Evolutionary conservation across 352 stramenopile species (phyloP).

Genomic region (Globisporangium spinosum): DNA sequence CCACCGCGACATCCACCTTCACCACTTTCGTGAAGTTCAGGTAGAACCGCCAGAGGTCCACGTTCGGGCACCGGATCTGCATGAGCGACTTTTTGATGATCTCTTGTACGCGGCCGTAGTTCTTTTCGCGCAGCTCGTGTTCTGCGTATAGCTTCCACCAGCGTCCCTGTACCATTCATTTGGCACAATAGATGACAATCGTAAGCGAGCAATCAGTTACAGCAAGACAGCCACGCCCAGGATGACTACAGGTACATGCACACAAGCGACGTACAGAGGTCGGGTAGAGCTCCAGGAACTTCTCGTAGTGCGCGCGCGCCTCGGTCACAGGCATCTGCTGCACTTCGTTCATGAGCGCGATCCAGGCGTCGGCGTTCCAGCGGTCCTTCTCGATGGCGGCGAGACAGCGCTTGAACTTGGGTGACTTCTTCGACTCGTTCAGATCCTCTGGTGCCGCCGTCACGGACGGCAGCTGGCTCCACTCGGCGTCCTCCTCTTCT

Average conservation of each 20-base stretch:
- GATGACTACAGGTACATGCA: background rate
- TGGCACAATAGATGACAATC: background rate
- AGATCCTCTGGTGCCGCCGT: background rate
- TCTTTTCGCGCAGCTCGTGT: constrained; percentile 80
- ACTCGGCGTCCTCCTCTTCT: constrained; percentile 79
- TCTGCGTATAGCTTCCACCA: constrained; percentile 88
- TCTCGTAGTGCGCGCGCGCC: constrained; percentile 73
- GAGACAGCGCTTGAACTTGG: constrained; percentile 64
- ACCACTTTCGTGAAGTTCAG: constrained; percentile 86
- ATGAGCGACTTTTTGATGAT: constrained; percentile 89
- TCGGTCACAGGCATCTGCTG: constrained; percentile 62
- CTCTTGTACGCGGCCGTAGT: constrained; percentile 83
- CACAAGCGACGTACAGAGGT: constrained; percentile 39
- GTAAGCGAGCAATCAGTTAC: background rate
- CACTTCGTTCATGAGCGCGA: constrained; percentile 74
- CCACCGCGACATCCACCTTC: constrained; percentile 71
- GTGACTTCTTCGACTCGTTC: constrained; percentile 26
- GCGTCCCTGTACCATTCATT: constrained; percentile 32
- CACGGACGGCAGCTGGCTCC: constrained; percentile 41
- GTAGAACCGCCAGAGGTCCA: constrained; percentile 88
- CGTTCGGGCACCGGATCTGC: constrained; percentile 71
- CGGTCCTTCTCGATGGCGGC: constrained; percentile 46
- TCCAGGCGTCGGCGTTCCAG: constrained; percentile 80
- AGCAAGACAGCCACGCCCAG: constrained; percentile 6
- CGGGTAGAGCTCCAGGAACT: constrained; percentile 64